Percentiles rank a stretch among this genome's conserved stretches.
Evolutionary conservation across 2,329 filamentous ascomycete species (phyloP).

Genomic region (Fusarium luffae): DNA sequence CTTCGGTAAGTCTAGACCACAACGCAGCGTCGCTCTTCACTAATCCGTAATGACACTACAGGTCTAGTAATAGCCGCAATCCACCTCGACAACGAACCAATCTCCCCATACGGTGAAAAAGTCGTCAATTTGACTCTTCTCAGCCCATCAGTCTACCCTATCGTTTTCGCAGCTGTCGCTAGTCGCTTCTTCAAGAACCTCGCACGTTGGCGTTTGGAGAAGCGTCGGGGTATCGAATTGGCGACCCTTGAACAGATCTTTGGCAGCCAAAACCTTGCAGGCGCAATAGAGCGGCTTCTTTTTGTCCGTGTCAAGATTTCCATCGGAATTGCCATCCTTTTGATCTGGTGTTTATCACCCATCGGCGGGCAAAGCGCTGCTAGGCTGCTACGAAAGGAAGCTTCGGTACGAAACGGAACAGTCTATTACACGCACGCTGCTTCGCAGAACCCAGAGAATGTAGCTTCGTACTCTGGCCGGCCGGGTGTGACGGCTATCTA

Average conservation of each 20-base stretch:
- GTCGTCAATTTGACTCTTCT: neutral
- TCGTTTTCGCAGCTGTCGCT: slow-evolving; percentile 17
- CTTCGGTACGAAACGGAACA: neutral
- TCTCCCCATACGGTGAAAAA: neutral
- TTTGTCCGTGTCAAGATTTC: slow-evolving; percentile 4
- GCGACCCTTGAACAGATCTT: slow-evolving; percentile 20
- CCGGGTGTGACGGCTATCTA: neutral
- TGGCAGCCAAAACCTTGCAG: slow-evolving; percentile 26
- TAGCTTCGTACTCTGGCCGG: rapidly evolving
- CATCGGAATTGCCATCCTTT: neutral
- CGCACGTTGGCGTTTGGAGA: slow-evolving; percentile 18
- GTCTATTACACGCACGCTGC: too few species aligned
- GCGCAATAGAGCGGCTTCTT: slow-evolving; percentile 2
- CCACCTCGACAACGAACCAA: rapidly evolving
- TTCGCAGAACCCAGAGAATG: too few species aligned
- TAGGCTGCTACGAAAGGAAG: neutral
- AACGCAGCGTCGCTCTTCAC: too few species aligned
- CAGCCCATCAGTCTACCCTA: slow-evolving; percentile 16
- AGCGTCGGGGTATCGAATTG: slow-evolving; percentile 1
- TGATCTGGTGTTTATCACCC: slow-evolving; percentile 13
- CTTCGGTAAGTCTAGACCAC: neutral
- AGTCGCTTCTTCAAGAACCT: slow-evolving; percentile 20
- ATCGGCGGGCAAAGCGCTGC: slow-evolving; percentile 19
- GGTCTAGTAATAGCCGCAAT: rapidly evolving
- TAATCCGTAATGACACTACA: too few species aligned